Evolutionary conservation across 441 rosid genomes (phyloP).

Genomic region (Gossypium schwendimanii): DNA sequence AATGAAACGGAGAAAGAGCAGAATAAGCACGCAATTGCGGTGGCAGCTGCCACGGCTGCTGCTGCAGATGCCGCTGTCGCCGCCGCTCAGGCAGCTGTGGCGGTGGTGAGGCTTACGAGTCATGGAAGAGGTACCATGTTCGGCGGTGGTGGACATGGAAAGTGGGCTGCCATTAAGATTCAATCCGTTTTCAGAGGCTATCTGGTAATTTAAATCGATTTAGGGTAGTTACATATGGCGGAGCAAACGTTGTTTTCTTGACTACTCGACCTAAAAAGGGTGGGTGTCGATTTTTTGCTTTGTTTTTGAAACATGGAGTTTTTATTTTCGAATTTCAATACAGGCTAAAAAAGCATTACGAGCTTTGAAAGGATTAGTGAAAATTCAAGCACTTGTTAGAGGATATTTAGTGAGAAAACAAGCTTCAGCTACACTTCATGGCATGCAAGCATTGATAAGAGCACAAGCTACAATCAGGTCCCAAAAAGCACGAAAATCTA

Average conservation of each 20-base stretch:
- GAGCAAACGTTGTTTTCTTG: no score
- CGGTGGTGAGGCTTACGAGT: constrained; percentile 44
- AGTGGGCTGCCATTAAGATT: constrained; percentile 49
- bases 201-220: constrained; percentile 28
- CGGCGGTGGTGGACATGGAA: constrained; percentile 27
- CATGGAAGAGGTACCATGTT: constrained; percentile 40
- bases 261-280: no score
- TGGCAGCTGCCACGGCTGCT: constrained; percentile 59
- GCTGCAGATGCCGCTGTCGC: constrained; percentile 61
- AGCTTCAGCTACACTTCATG: constrained; percentile 46
- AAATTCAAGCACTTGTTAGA: constrained; percentile 57
- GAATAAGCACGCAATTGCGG: constrained; percentile 49
- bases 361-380: constrained; percentile 59
- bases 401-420: constrained; percentile 55
- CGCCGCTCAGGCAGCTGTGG: constrained; percentile 52
- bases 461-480: constrained; percentile 44
- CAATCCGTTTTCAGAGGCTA: constrained; percentile 54
- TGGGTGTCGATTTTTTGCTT: no score
- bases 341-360: constrained; percentile 61
- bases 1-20: constrained; percentile 47
- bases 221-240: no score
- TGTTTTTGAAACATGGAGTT: not conserved
- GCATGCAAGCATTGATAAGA: constrained; percentile 56
- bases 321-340: constrained; percentile 2
- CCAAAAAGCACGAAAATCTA: constrained; percentile 39